Evolutionary conservation across 768 basidiomycete species (phyloP).

Genomic region (Trametes cinnabarina): DNA sequence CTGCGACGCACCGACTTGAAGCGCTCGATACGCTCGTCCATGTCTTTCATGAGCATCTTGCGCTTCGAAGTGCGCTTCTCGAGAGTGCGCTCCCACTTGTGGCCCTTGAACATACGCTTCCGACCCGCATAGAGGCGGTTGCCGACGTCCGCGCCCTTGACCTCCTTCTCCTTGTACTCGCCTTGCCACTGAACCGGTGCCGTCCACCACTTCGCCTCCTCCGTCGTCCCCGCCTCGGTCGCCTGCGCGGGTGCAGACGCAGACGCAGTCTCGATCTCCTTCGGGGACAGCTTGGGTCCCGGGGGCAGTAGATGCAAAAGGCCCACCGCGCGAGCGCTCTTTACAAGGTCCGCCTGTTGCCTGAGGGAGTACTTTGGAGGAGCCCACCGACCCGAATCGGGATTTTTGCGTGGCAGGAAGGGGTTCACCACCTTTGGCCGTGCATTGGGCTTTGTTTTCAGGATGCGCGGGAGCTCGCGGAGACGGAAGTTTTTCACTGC

Average conservation of each 20-base stretch:
- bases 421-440: conserved; percentile 48
- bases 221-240: background rate
- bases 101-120: conserved; percentile 92
- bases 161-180: conserved; percentile 28
- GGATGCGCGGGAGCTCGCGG: conserved; percentile 41
- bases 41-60: conserved; percentile 61
- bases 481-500: conserved; percentile 47
- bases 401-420: conserved; percentile 63
- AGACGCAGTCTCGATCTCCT: conserved; percentile 26
- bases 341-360: conserved; percentile 75
- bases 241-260: background rate
- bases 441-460: conserved; percentile 22
- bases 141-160: conserved; percentile 52
- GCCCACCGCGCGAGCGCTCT: conserved; percentile 57
- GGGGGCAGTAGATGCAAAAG: conserved; percentile 63
- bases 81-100: conserved; percentile 73
- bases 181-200: conserved; percentile 28
- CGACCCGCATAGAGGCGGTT: conserved; percentile 69
- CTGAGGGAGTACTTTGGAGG: conserved; percentile 71
- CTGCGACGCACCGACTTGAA: conserved; percentile 55
- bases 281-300: conserved; percentile 52
- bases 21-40: conserved; percentile 60
- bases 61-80: conserved; percentile 47
- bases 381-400: conserved; percentile 61
- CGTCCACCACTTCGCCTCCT: conserved; percentile 11